Evolutionary conservation across 2,329 filamentous ascomycete species (phyloP).

Genomic region (Metarhizium rileyi): DNA sequence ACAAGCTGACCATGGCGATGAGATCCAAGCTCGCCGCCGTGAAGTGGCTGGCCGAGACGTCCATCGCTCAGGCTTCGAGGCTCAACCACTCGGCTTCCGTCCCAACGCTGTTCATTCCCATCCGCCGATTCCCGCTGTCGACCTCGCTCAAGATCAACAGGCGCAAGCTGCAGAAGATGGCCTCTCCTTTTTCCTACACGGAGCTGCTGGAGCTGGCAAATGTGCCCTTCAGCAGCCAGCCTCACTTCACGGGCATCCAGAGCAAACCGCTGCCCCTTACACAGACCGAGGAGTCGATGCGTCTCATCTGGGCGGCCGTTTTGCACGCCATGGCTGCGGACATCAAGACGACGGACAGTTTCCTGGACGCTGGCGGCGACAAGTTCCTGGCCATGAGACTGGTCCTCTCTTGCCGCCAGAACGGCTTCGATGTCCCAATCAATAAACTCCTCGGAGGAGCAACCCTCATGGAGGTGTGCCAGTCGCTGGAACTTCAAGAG

Average conservation of each 20-base stretch:
- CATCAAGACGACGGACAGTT: conserved; percentile 34
- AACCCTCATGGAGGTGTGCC: conserved; percentile 36
- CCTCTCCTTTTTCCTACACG: conserved; percentile 29
- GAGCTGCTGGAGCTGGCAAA: conserved; percentile 30
- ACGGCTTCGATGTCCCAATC: conserved; percentile 31
- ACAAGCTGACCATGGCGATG: conserved; percentile 27
- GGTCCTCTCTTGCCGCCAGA: conserved; percentile 33
- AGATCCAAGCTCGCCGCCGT: conserved; percentile 33
- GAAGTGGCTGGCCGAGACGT: conserved; percentile 33
- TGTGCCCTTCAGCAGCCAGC: conserved; percentile 24
- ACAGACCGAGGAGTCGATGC: conserved; percentile 35
- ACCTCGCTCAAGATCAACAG: conserved; percentile 41
- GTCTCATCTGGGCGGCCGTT: conserved; percentile 36
- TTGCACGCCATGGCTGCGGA: conserved; percentile 27
- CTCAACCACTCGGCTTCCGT: conserved; percentile 24
- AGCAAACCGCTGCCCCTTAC: conserved; percentile 39
- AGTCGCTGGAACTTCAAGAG: conserved; percentile 14
- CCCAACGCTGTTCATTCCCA: conserved; percentile 39
- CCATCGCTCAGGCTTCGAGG: conserved; percentile 22
- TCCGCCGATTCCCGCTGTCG: conserved; percentile 38
- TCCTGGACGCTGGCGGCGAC: conserved; percentile 38
- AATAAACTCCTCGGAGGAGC: conserved; percentile 31
- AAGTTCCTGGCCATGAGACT: conserved; percentile 33
- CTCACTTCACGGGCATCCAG: conserved; percentile 22
- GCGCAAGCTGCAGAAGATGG: conserved; percentile 35